Base-by-base conservation (phyloP, 768 basidiomycete species). In the Leucocoprinus birnbaumii region DNA sequence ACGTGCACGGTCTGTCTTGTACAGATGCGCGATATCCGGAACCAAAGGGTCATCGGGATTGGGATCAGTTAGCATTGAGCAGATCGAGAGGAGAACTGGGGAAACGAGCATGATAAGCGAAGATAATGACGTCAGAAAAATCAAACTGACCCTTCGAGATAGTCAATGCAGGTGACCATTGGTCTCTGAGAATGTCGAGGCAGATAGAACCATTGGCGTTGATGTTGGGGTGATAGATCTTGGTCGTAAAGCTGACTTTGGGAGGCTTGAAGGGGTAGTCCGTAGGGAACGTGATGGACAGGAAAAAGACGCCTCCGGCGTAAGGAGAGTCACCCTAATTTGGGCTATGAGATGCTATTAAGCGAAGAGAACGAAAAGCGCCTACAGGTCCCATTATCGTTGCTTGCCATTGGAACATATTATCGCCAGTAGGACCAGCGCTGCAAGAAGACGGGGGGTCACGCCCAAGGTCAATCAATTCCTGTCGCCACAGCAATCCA, bases 201-300 rank as follows among this genome's bases (percentile, higher is more conserved):
- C 96, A 99, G 73, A 99, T 98, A 60, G 93, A 95, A 40, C 97
- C 97, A 66, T 99, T 99, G 63, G 96, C 92, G 71, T 99, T 99
- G 94, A 99, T 98, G 81, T 98, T 98, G 34, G 96, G 96, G 74
- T 98, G 96, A 73, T 98, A 98, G 65, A 98, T 98, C 90, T 97
- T 98, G 68, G 97, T 98, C 62, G 94, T 96, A 74, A 99, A 99
- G 79, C 89, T 89, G 76, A 99, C 94, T 84, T 99, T 99, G 74
- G 97, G 97, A 41, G 97, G 97, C 77, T 98, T 98, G 88, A 98
- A 98, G 22, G 97, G 97, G 79, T 99, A 99, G 73, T 99, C 96
- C 73, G 90, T 92, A 45, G 93, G 92, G 82, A 94, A 94, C 42
- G 80, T 84, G 70, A 96, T 94, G 47, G 88, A 87, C 45, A 95